Percentiles rank a stretch among this genome's conserved stretches.
phyloP scores from a whole-genome alignment of 2,329 filamentous ascomycete genomes.

The Beauveria sp. region DNA sequence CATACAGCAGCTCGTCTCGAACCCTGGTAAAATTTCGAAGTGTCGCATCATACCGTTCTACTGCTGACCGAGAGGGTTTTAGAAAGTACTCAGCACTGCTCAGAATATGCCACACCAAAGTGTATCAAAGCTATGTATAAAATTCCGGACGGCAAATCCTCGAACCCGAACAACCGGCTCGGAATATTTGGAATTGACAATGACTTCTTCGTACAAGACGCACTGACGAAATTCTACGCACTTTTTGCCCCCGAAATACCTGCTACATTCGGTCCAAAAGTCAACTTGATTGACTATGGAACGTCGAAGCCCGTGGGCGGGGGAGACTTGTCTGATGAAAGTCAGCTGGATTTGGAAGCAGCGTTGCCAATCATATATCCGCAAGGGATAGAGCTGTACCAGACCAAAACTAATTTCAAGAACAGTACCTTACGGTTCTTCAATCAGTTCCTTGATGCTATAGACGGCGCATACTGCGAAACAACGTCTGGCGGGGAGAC shows the following conservation, averaged over 20 bases:
- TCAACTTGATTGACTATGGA: too few species aligned
- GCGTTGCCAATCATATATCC: conserved; percentile 31
- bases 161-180: conserved; percentile 26
- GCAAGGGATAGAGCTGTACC: not conserved
- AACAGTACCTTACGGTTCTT: not conserved
- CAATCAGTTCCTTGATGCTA: not conserved
- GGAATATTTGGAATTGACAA: conserved; percentile 32
- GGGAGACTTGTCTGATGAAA: too few species aligned
- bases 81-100: conserved; percentile 26
- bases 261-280: too few species aligned
- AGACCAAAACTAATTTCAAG: not conserved
- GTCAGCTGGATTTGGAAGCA: conserved; percentile 28
- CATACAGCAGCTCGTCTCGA: too few species aligned
- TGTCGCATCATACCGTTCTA: too few species aligned
- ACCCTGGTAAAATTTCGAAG: too few species aligned
- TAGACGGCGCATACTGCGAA: not conserved
- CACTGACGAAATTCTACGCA: too few species aligned
- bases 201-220: too few species aligned
- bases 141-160: conserved; percentile 19
- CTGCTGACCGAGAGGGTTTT: too few species aligned
- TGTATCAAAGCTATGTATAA: conserved; percentile 42
- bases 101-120: conserved; percentile 45
- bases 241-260: too few species aligned
- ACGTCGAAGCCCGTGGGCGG: too few species aligned
- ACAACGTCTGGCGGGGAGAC: not conserved